Conservation (phyloP, 352 stramenopile species). For the Ochromonadaceae sp. region DNA sequence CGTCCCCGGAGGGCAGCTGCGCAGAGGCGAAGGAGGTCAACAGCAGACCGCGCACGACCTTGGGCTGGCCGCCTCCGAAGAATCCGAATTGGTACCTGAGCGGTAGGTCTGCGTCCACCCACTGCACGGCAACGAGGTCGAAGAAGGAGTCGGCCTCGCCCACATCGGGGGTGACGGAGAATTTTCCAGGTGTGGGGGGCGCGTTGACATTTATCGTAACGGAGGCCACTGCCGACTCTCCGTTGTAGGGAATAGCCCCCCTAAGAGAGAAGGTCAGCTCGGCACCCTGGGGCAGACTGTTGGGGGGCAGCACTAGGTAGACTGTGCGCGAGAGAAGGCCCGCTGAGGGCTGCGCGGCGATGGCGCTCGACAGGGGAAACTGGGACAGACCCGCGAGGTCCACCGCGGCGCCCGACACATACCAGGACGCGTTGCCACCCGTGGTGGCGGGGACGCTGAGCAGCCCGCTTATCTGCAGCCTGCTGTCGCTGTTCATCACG, state of each 20-base stretch:
- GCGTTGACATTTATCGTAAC: too few species aligned
- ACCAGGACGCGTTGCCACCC: neutral
- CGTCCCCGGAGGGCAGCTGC: neutral
- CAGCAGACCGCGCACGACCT: neutral
- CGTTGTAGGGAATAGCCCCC: too few species aligned
- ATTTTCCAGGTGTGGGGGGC: neutral
- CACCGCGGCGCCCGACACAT: too few species aligned
- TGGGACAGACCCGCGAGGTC: too few species aligned
- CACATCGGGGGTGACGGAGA: neutral
- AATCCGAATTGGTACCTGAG: conserved; percentile 9
- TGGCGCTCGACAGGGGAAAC: too few species aligned
- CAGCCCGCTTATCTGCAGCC: neutral
- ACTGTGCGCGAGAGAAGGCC: too few species aligned
- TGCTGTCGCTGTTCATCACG: too few species aligned
- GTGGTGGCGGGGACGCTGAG: neutral
- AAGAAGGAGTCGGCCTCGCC: neutral
- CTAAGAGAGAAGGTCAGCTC: too few species aligned
- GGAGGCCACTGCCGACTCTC: too few species aligned
- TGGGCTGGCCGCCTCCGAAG: neutral
- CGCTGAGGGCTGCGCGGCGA: too few species aligned
- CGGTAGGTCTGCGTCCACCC: neutral
- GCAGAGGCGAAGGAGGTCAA: neutral
- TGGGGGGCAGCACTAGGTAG: too few species aligned
- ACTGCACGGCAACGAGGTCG: neutral
- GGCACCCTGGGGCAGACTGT: too few species aligned